Conservation (phyloP, 2,329 filamentous ascomycete species). For the Pseudogymnoascus sp. region DNA sequence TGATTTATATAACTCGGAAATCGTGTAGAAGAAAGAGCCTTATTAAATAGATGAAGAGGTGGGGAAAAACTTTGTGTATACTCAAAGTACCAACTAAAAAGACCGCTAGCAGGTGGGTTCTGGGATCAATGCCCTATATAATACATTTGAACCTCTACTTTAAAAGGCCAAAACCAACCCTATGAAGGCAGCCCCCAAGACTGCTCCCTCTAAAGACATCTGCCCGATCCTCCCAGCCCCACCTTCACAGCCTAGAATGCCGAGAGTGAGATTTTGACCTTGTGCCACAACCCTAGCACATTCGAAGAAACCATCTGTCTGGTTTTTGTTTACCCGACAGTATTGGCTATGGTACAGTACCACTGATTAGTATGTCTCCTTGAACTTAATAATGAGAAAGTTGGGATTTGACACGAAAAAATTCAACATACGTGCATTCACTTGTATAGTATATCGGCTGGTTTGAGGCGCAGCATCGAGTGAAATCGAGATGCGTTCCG, state of each 20-base stretch:
- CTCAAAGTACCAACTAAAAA: neutral
- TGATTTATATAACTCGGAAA: too few species aligned
- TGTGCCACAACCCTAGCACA: neutral
- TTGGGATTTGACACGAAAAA: neutral
- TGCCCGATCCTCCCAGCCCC: neutral
- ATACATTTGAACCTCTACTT: neutral
- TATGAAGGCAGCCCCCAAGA: neutral
- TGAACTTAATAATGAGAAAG: neutral
- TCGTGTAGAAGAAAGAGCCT: too few species aligned
- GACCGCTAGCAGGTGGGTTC: neutral
- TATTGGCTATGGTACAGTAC: neutral
- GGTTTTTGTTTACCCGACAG: neutral
- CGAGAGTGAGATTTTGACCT: neutral
- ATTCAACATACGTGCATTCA: neutral
- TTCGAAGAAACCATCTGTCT: neutral
- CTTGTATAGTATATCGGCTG: neutral
- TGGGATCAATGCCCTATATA: neutral
- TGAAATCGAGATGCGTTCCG: neutral
- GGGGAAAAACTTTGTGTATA: too few species aligned
- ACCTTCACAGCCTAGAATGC: neutral
- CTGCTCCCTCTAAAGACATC: neutral
- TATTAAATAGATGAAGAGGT: too few species aligned
- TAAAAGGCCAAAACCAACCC: neutral
- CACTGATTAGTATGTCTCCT: neutral
- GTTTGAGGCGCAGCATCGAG: neutral